These are phyloP conservation scores for Knufia fluminis DNA, from an alignment of 2,329 filamentous ascomycete genomes.

Conservation along the genomic window DNA sequence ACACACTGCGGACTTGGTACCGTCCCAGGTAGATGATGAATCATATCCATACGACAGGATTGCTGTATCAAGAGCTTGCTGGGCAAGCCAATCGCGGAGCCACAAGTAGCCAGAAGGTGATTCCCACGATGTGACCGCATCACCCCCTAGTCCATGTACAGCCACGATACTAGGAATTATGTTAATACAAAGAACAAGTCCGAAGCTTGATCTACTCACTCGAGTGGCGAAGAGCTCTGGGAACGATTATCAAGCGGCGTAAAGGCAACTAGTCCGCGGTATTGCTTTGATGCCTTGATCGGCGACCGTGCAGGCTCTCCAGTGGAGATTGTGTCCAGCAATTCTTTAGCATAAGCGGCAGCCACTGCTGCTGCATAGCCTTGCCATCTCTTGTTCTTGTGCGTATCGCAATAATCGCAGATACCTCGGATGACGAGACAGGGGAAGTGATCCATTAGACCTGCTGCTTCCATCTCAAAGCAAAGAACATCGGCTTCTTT, in stretches of 20 bases:
- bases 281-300: no score
- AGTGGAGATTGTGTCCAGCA: no score
- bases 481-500: conserved; percentile 6
- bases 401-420: conserved; percentile 14
- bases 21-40: background rate
- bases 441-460: conserved; percentile 13
- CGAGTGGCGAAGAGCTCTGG: no score
- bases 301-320: no score
- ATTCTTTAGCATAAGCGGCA: conserved; percentile 12
- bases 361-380: conserved; percentile 12
- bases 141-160: background rate
- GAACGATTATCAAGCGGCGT: no score
- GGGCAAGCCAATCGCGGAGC: background rate
- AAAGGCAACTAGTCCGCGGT: no score
- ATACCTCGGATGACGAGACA: conserved; percentile 14
- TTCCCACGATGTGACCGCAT: background rate
- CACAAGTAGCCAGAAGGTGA: background rate
- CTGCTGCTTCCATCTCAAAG: conserved; percentile 15
- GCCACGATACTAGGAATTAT: no score
- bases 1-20: background rate
- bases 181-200: no score
- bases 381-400: conserved; percentile 16
- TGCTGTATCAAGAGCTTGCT: background rate
- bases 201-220: no score
- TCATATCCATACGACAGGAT: background rate